Percentiles rank a stretch among this genome's conserved stretches.
Evolutionary conservation across 2,329 filamentous ascomycete species (phyloP).

Genomic region (Plenodomus tracheiphilus): DNA sequence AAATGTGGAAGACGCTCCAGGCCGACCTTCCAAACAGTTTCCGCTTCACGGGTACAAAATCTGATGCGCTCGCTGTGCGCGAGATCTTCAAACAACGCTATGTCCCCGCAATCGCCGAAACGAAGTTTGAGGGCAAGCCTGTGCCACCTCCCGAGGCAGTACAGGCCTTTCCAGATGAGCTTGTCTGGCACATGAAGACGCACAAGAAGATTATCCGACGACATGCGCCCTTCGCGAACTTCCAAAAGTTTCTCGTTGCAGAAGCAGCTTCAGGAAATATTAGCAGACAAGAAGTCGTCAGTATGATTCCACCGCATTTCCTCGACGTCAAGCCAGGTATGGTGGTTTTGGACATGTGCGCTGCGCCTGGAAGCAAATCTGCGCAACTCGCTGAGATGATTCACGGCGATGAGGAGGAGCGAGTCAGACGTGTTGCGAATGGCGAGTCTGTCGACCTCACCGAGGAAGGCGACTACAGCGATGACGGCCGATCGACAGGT

Average conservation of each 20-base stretch:
- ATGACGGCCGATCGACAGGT: slow-evolving; percentile 86
- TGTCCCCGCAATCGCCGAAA: slow-evolving; percentile 85
- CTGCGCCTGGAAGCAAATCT: slow-evolving; percentile 95
- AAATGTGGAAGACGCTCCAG: slow-evolving; percentile 83
- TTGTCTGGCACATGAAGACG: slow-evolving; percentile 98
- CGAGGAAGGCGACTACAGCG: slow-evolving; percentile 58
- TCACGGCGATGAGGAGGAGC: slow-evolving; percentile 86
- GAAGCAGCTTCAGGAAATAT: slow-evolving; percentile 98
- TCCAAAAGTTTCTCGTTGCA: slow-evolving; percentile 96
- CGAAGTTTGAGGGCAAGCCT: slow-evolving; percentile 77
- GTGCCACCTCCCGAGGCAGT: slow-evolving; percentile 83
- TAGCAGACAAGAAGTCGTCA: slow-evolving; percentile 94
- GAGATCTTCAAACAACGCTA: slow-evolving; percentile 85
- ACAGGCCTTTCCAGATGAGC: slow-evolving; percentile 89
- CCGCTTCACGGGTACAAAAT: slow-evolving; percentile 93
- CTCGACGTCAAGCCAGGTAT: slow-evolving; percentile 91
- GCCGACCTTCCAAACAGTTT: slow-evolving; percentile 95
- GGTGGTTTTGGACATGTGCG: slow-evolving; percentile 93
- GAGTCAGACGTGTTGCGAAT: slow-evolving; percentile 72
- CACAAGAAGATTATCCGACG: slow-evolving; percentile 94
- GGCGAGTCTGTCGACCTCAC: slow-evolving; percentile 64
- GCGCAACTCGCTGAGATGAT: slow-evolving; percentile 94
- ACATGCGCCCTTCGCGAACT: slow-evolving; percentile 89
- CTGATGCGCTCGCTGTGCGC: slow-evolving; percentile 91
- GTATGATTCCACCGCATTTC: slow-evolving; percentile 95